A percentile compares a stretch with the other conserved stretches of the same genome.
phyloP scores from a whole-genome alignment of 169 alveolate species.

The Plasmodium yoelii region DNA sequence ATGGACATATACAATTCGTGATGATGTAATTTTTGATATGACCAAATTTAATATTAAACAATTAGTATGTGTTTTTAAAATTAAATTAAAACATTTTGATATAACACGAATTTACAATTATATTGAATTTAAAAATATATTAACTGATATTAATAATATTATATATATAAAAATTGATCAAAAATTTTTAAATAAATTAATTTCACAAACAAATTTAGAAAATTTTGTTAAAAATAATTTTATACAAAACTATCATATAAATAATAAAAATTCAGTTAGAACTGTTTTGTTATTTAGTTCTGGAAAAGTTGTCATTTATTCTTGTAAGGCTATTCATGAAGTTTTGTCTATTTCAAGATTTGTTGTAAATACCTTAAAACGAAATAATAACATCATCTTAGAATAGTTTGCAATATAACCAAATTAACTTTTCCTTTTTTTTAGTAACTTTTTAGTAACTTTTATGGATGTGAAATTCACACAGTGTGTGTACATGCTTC shows the following conservation, averaged over 20 bases:
- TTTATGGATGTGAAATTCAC: no score
- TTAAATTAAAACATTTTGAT: slow-evolving; percentile 53
- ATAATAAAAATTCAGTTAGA: slow-evolving; percentile 15
- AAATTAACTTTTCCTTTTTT: no score
- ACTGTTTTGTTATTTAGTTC: slow-evolving; percentile 43
- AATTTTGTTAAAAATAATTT: slow-evolving; percentile 18
- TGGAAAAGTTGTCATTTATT: slow-evolving; percentile 56
- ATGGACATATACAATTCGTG: slow-evolving; percentile 42
- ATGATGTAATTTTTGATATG: slow-evolving; percentile 58
- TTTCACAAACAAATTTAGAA: slow-evolving; percentile 26
- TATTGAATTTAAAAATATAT: slow-evolving; percentile 60
- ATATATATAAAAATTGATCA: slow-evolving; percentile 65
- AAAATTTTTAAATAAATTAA: slow-evolving; percentile 46
- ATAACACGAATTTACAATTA: slow-evolving; percentile 29
- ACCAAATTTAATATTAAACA: slow-evolving; percentile 30
- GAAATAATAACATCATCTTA: slow-evolving; percentile 37
- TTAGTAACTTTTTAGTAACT: no score
- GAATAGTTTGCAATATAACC: background rate
- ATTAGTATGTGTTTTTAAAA: slow-evolving; percentile 57
- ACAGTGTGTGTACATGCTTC: no score
- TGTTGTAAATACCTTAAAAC: slow-evolving; percentile 16
- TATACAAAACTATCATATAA: background rate
- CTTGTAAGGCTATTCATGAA: slow-evolving; percentile 37
- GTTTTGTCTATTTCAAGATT: slow-evolving; percentile 43
- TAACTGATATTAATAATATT: slow-evolving; percentile 61